Conservation (phyloP, 768 basidiomycete genomes). For the Rhodotorula paludigena region DNA sequence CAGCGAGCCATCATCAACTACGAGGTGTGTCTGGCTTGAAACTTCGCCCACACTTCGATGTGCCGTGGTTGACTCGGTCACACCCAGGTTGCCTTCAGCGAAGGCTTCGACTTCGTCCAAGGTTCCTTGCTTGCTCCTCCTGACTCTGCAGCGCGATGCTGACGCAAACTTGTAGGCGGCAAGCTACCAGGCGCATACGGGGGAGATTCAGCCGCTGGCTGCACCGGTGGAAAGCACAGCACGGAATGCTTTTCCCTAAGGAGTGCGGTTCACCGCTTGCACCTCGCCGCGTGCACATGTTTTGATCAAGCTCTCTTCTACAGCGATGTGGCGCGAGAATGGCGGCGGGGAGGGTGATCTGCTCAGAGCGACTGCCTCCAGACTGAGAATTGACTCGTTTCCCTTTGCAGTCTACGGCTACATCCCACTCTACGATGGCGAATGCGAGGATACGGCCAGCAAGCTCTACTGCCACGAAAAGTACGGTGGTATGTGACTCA, state of each 20-base stretch:
- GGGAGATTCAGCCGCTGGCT: conserved; percentile 36
- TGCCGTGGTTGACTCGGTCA: too few relatives aligned
- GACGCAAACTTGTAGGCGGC: too few relatives aligned
- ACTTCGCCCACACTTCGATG: neutral
- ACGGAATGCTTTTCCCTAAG: conserved; percentile 7
- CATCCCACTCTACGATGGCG: conserved; percentile 3
- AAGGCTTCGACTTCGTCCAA: conserved; percentile 67
- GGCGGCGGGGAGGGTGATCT: neutral
- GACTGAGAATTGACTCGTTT: neutral
- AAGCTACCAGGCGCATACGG: conserved; percentile 74
- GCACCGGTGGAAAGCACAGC: neutral
- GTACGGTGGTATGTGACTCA: neutral
- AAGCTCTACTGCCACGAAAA: conserved; percentile 3
- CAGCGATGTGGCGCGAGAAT: conserved; percentile 6
- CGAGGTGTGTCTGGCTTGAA: neutral
- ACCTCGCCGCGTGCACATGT: too few relatives aligned
- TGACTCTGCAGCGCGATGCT: too few relatives aligned
- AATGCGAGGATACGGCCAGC: neutral
- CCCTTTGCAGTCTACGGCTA: conserved; percentile 12
- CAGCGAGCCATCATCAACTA: conserved; percentile 18
- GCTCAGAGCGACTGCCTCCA: neutral
- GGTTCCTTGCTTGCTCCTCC: neutral
- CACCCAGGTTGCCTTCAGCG: conserved; percentile 62
- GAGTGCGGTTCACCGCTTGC: neutral
- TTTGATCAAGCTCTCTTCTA: neutral